Percentiles rank a stretch among this genome's conserved stretches.
Conservation (phyloP, 2,329 filamentous ascomycete species). For the Cytospora schulzeri region DNA sequence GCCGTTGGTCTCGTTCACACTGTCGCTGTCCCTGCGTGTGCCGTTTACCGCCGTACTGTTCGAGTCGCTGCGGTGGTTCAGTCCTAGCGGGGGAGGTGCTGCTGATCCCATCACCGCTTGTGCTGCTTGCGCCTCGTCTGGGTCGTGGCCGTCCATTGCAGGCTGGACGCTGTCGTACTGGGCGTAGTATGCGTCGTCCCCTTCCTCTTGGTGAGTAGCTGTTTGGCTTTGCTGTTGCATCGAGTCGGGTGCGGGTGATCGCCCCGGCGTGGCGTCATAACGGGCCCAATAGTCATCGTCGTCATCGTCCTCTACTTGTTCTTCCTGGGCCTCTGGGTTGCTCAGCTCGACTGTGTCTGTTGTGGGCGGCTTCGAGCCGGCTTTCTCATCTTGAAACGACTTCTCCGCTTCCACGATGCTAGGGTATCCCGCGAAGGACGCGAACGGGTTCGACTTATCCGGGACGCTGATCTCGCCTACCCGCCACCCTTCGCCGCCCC, state of each 20-base stretch:
- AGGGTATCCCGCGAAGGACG: conserved; percentile 51
- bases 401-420: conserved; percentile 64
- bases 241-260: conserved; percentile 60
- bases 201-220: conserved; percentile 39
- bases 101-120: conserved; percentile 45
- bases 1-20: conserved; percentile 42
- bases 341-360: conserved; percentile 22
- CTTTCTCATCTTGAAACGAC: conserved; percentile 45
- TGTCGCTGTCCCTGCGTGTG: conserved; percentile 31
- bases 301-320: conserved; percentile 58
- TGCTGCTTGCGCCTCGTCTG: conserved; percentile 58
- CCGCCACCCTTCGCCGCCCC: conserved; percentile 67
- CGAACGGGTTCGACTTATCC: conserved; percentile 60
- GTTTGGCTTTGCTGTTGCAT: conserved; percentile 32
- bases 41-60: neutral
- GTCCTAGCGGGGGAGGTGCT: conserved; percentile 39
- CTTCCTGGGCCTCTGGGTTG: conserved; percentile 26
- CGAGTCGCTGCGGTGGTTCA: conserved; percentile 32
- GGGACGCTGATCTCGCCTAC: conserved; percentile 68
- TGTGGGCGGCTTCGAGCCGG: conserved; percentile 28
- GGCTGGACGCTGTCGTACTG: conserved; percentile 79
- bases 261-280: conserved; percentile 71
- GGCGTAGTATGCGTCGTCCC: conserved; percentile 74
- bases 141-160: conserved; percentile 78
- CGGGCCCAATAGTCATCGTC: conserved; percentile 81